phyloP scores from a whole-genome alignment of 192 early-diverging fungal genomes.

The Gamsiella multidivaricata region DNA sequence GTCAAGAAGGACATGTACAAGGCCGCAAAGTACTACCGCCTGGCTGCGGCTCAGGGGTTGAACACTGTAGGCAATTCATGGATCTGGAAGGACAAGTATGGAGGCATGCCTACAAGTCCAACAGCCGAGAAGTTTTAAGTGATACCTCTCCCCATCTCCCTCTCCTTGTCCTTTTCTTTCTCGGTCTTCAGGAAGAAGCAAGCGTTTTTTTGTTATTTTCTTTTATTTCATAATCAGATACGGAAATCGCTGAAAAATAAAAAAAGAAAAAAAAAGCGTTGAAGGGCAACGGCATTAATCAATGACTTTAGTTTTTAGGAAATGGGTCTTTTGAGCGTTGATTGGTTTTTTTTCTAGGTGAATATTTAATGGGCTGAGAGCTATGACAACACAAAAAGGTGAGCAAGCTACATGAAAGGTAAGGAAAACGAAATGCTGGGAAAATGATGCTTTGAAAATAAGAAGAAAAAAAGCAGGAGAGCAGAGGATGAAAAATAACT shows the following conservation, averaged over 20 bases:
- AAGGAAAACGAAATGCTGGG: no score
- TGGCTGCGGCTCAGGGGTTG: slow-evolving; percentile 75
- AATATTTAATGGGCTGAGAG: no score
- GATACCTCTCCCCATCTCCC: no score
- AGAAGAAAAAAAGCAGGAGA: slow-evolving; percentile 17
- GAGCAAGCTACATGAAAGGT: no score
- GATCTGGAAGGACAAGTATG: slow-evolving; percentile 85
- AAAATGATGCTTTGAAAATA: neutral
- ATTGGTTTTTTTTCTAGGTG: no score
- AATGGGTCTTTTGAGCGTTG: no score
- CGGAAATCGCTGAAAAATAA: no score
- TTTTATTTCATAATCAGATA: no score
- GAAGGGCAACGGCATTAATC: no score
- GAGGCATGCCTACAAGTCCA: slow-evolving; percentile 46
- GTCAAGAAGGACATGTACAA: slow-evolving; percentile 78
- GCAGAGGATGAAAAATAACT: slow-evolving; percentile 6
- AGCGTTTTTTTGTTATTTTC: no score
- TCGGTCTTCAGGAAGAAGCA: neutral
- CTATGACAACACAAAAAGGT: neutral
- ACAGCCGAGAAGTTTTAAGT: slow-evolving; percentile 19
- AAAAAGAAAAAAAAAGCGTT: neutral
- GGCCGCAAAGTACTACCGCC: slow-evolving; percentile 80
- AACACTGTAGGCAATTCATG: slow-evolving; percentile 81
- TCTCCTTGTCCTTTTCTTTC: no score
- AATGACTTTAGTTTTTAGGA: no score